Percentiles rank a stretch among this genome's conserved stretches.
These are phyloP conservation scores for Botrytis fragariae DNA, from an alignment of 2,329 filamentous ascomycete genomes.

Conservation along the genomic window DNA sequence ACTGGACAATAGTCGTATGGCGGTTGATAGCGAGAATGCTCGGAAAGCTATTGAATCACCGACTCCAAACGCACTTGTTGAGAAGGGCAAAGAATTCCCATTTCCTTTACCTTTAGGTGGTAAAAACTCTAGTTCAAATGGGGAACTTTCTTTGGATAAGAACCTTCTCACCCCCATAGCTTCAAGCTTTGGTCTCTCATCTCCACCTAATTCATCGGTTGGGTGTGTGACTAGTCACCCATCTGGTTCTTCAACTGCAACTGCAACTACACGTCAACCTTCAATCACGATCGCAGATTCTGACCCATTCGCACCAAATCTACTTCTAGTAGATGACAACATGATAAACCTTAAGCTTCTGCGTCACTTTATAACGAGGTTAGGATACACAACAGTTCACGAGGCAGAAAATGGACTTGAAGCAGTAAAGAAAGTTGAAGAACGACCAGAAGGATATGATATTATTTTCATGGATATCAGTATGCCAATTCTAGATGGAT, in stretches of 20 bases:
- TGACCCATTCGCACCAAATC: conserved; percentile 19
- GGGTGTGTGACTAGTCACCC: background rate
- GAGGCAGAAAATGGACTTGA: conserved; percentile 48
- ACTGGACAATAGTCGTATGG: conserved; percentile 37
- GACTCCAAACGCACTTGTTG: conserved; percentile 32
- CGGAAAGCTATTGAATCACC: conserved; percentile 37
- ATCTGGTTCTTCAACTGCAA: background rate
- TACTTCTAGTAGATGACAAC: conserved; percentile 46
- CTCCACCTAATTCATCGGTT: background rate
- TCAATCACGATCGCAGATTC: background rate
- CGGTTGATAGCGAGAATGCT: conserved; percentile 36
- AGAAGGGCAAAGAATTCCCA: conserved; percentile 35
- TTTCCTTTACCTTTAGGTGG: conserved; percentile 27
- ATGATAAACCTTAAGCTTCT: conserved; percentile 44
- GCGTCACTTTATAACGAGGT: conserved; percentile 40
- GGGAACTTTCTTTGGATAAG: background rate
- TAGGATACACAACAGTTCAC: conserved; percentile 42
- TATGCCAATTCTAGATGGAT: conserved; percentile 55
- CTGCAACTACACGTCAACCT: background rate
- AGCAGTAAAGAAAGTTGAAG: conserved; percentile 46
- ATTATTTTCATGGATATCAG: conserved; percentile 50
- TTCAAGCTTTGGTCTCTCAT: background rate
- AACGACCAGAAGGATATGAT: conserved; percentile 40
- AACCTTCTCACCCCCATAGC: background rate
- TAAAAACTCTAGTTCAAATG: background rate